Evolutionary conservation across 768 basidiomycete species (phyloP).

Genomic region (Lentinula lateritia): DNA sequence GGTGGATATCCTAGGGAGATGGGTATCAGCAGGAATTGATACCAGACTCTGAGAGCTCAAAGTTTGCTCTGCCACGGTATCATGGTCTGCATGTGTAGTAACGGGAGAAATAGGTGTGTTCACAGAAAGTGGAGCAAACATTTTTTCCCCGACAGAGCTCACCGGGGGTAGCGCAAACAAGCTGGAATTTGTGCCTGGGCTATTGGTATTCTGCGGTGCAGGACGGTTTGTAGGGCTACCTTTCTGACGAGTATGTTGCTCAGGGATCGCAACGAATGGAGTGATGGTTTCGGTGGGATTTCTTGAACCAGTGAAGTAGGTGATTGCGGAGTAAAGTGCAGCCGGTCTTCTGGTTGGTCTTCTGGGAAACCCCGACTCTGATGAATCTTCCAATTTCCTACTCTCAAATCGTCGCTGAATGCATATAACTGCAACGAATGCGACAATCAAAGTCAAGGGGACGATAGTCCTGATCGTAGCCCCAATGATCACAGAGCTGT

Average conservation of each 20-base stretch:
- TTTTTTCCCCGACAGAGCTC: background rate
- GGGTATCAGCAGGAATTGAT: background rate
- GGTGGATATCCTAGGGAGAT: background rate
- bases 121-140: background rate
- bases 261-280: background rate
- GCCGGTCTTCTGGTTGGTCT: background rate
- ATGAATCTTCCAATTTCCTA: background rate
- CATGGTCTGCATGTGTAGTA: background rate
- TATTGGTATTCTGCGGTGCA: background rate
- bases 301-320: background rate
- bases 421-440: background rate
- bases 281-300: background rate
- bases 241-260: background rate
- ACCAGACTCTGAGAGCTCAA: background rate
- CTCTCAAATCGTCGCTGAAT: background rate
- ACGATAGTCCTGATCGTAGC: background rate
- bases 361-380: background rate
- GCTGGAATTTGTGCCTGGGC: background rate
- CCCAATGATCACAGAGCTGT: background rate
- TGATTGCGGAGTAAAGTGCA: background rate
- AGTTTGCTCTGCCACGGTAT: background rate
- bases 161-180: background rate
- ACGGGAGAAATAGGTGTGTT: background rate
- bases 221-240: background rate
- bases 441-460: background rate